phyloP scores from a whole-genome alignment of 306 rosid genomes.

The Purshia tridentata region DNA sequence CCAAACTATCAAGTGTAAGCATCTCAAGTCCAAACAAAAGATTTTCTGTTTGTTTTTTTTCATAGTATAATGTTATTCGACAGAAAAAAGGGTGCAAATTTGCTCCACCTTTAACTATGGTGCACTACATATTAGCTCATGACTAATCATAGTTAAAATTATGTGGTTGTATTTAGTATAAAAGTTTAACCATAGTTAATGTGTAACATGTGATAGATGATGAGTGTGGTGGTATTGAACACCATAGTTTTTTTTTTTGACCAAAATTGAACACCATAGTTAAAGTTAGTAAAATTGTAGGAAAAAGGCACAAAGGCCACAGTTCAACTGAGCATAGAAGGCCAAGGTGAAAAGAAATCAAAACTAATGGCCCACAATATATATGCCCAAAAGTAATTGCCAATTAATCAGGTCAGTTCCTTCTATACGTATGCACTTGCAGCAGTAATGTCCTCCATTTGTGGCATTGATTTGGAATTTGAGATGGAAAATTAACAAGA shows the following conservation, averaged over 20 bases:
- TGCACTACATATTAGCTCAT: not conserved
- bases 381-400: not conserved
- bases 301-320: not conserved
- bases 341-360: not conserved
- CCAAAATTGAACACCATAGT: not conserved
- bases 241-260: too few relatives aligned
- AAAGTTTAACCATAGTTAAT: not conserved
- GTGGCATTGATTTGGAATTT: not conserved
- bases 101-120: not conserved
- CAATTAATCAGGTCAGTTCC: not conserved
- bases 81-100: not conserved
- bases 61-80: not conserved
- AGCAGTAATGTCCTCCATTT: not conserved
- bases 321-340: not conserved
- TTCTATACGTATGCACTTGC: not conserved
- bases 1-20: not conserved
- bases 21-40: not conserved
- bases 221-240: not conserved
- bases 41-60: too few relatives aligned
- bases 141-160: not conserved
- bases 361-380: not conserved
- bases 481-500: not conserved
- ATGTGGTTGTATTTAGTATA: not conserved
- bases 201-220: not conserved
- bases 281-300: not conserved